phyloP scores from a whole-genome alignment of 805 yeast genomes.

The Saccharomyces mikatae region DNA sequence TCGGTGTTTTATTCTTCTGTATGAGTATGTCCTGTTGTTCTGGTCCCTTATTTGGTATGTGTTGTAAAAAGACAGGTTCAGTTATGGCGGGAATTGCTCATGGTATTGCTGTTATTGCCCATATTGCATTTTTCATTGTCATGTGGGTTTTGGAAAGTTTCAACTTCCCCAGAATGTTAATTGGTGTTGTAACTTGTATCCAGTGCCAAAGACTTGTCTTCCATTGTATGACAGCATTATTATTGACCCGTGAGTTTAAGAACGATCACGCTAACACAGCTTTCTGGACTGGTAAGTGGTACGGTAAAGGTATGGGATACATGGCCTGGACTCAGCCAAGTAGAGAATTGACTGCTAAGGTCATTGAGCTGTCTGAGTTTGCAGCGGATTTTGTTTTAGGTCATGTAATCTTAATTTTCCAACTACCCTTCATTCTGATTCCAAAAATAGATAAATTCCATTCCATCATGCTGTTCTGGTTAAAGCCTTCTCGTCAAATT shows the following conservation, averaged over 20 bases:
- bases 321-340: slow-evolving; percentile 92
- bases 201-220: slow-evolving; percentile 82
- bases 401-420: slow-evolving; percentile 78
- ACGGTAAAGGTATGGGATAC: slow-evolving; percentile 86
- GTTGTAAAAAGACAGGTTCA: slow-evolving; percentile 95
- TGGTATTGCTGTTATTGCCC: slow-evolving; percentile 84
- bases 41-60: slow-evolving; percentile 88
- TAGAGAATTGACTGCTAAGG: slow-evolving; percentile 91
- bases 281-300: slow-evolving; percentile 99
- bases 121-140: slow-evolving; percentile 80
- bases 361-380: slow-evolving; percentile 88
- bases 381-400: slow-evolving; percentile 95
- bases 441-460: slow-evolving; percentile 96
- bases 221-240: slow-evolving; percentile 68
- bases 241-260: slow-evolving; percentile 92
- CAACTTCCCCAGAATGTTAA: slow-evolving; percentile 74
- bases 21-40: slow-evolving; percentile 89
- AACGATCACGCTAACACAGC: slow-evolving; percentile 93
- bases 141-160: slow-evolving; percentile 97
- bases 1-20: slow-evolving; percentile 74
- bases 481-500: slow-evolving; percentile 91
- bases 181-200: slow-evolving; percentile 78
- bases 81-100: slow-evolving; percentile 93
- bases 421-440: slow-evolving; percentile 75
- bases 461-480: slow-evolving; percentile 97